phyloP scores from a whole-genome alignment of 169 alveolate species.

The Cryptosporidium felis region DNA sequence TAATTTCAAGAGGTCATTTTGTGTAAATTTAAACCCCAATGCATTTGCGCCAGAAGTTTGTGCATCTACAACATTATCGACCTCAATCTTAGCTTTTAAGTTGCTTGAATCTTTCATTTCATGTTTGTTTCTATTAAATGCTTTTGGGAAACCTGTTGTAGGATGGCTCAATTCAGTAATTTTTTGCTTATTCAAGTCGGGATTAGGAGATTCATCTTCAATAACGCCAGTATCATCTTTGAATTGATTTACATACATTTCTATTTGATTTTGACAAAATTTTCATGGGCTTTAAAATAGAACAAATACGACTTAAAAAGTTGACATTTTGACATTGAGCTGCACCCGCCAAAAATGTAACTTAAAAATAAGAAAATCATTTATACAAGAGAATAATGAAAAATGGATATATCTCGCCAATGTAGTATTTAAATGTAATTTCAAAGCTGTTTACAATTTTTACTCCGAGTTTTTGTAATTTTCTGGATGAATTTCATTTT shows the following conservation, averaged over 20 bases:
- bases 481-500: no score
- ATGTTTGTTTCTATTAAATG: background rate
- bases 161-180: background rate
- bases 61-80: background rate
- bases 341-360: conserved; percentile 1
- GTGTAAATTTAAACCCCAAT: conserved; percentile 27
- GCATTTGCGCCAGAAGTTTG: background rate
- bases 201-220: background rate
- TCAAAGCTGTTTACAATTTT: no score
- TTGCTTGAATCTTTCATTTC: background rate
- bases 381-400: no score
- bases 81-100: background rate
- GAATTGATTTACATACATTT: background rate
- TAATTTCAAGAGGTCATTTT: conserved; percentile 47
- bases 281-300: no score
- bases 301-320: no score
- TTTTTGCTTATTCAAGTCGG: background rate
- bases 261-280: background rate
- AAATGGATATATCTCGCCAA: no score
- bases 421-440: no score
- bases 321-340: background rate
- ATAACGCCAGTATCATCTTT: background rate
- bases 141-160: conserved; percentile 25
- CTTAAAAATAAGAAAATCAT: no score
- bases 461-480: no score